Percentiles rank a stretch among this genome's conserved stretches.
These are phyloP conservation scores for Sinapis alba DNA, from an alignment of 441 rosid genomes.

Conservation along the genomic window DNA sequence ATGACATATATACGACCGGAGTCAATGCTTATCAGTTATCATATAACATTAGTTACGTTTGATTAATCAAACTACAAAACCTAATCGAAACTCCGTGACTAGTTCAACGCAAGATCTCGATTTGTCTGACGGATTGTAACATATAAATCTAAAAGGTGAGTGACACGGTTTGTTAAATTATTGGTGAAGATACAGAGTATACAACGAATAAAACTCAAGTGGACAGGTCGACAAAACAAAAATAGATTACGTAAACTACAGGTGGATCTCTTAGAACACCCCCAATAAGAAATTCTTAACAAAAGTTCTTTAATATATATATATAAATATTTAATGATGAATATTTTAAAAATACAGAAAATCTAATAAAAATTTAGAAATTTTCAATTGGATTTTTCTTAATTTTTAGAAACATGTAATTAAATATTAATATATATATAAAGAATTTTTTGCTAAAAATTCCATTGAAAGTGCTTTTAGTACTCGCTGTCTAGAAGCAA, in stretches of 20 bases:
- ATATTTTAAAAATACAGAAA: no score
- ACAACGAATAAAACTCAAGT: not conserved
- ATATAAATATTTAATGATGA: no score
- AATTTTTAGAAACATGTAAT: no score
- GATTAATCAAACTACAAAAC: not conserved
- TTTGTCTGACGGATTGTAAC: not conserved
- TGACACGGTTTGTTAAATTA: conserved; percentile 13
- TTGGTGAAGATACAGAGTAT: conserved; percentile 13
- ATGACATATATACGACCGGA: not conserved
- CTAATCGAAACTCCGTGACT: not conserved
- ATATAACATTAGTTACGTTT: not conserved
- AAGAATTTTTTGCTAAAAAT: no score
- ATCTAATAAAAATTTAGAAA: no score
- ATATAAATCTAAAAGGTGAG: not conserved
- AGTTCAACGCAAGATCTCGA: conserved; percentile 20
- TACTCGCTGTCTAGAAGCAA: not conserved
- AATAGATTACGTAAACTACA: not conserved
- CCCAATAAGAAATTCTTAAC: no score
- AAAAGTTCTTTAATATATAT: no score
- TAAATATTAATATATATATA: no score
- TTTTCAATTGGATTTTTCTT: no score
- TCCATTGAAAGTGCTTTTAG: no score
- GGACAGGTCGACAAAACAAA: not conserved
- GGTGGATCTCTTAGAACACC: not conserved
- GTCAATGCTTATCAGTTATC: not conserved